Conservation (phyloP, 768 basidiomycete genomes). For the Naganishia friedmannii region DNA sequence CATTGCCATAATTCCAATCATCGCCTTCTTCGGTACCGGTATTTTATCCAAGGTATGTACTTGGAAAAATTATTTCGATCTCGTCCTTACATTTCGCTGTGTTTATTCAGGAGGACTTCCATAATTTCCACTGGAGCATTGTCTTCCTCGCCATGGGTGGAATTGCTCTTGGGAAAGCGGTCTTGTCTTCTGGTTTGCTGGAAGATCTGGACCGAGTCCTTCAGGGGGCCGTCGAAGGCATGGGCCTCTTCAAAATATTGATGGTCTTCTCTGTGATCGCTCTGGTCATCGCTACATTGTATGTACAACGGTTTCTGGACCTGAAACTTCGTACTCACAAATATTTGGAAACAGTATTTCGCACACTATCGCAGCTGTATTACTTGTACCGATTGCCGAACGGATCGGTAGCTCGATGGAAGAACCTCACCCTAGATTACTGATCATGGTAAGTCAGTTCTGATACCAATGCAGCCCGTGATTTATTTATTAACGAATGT, state of each 20-base stretch:
- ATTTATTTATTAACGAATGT: conserved; percentile 15
- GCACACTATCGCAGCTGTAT: conserved; percentile 92
- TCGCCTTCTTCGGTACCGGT: conserved; percentile 90
- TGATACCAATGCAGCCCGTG: not conserved
- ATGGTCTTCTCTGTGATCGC: conserved; percentile 62
- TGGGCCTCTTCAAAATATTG: conserved; percentile 67
- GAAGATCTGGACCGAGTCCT: conserved; percentile 65
- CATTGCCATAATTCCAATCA: conserved; percentile 86
- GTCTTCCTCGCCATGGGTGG: conserved; percentile 98
- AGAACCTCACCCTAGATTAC: conserved; percentile 67
- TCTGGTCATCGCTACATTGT: conserved; percentile 51
- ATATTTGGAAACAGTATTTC: conserved; percentile 82
- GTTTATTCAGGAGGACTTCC: conserved; percentile 71
- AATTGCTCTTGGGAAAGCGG: conserved; percentile 90
- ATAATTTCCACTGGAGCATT: conserved; percentile 76
- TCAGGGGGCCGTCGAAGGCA: conserved; percentile 61
- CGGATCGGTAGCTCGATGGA: conserved; percentile 79
- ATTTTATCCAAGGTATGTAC: conserved; percentile 79
- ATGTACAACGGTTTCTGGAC: conserved; percentile 23
- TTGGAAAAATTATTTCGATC: too few species aligned
- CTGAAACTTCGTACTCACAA: conserved; percentile 48
- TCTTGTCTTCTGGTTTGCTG: conserved; percentile 81
- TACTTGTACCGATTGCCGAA: conserved; percentile 93
- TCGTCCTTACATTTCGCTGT: not conserved
- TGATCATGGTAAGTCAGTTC: conserved; percentile 68